A percentile compares a stretch with the other conserved stretches of the same genome.
Evolutionary conservation across 345 rosid species (phyloP).

Genomic region (Luvunga scandens): DNA sequence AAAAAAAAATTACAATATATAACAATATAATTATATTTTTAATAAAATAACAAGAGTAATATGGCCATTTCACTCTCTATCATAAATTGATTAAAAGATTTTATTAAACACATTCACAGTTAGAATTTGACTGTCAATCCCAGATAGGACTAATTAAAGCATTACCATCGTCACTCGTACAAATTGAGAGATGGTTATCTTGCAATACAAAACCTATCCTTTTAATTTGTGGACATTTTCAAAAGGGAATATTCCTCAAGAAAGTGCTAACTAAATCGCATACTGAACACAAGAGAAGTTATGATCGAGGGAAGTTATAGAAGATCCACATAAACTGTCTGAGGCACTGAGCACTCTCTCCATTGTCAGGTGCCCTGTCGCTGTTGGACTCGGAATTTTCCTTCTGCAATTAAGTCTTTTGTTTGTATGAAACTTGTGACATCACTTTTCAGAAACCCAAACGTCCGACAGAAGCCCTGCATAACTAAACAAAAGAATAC

Average conservation of each 20-base stretch:
- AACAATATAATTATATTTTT: no score
- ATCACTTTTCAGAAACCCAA: not conserved
- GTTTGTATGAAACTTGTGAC: not conserved
- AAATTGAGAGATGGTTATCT: not conserved
- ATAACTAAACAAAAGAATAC: not conserved
- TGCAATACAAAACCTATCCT: not conserved
- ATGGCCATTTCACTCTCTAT: no score
- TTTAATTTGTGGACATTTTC: not conserved
- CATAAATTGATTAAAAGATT: accelerated
- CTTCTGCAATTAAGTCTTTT: not conserved
- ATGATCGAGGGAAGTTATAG: no score
- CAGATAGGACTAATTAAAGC: no score
- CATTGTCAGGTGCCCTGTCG: constrained; percentile 1
- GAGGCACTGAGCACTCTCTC: not conserved
- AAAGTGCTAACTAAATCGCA: no score
- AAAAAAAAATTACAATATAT: no score
- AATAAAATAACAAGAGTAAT: no score
- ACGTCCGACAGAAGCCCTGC: not conserved
- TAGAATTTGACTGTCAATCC: no score
- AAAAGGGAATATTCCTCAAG: not conserved
- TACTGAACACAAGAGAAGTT: no score
- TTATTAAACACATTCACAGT: no score
- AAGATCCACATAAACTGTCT: no score
- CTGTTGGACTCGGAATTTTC: not conserved
- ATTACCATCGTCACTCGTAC: not conserved